Conservation (phyloP, 2,329 filamentous ascomycete genomes). For the Saccharata proteae region DNA sequence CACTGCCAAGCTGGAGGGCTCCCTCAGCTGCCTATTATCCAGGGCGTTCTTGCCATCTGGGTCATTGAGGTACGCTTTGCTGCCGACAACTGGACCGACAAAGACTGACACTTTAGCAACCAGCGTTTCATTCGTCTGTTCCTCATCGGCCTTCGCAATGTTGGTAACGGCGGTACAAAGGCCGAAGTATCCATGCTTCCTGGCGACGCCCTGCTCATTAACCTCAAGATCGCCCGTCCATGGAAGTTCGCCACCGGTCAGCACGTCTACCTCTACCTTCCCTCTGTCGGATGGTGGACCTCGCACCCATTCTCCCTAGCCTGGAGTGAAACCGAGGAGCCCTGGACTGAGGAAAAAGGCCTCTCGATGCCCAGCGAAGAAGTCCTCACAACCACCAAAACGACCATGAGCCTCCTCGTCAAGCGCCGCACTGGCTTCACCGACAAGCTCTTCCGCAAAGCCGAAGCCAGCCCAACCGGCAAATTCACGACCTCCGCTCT, state of each 20-base stretch:
- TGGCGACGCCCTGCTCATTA: conserved; percentile 62
- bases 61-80: too few species aligned
- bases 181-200: conserved; percentile 64
- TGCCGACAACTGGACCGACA: conserved; percentile 11
- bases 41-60: conserved; percentile 56
- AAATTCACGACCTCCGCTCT: conserved; percentile 56
- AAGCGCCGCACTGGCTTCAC: conserved; percentile 84
- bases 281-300: conserved; percentile 57
- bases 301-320: conserved; percentile 71
- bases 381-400: conserved; percentile 36
- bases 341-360: conserved; percentile 28
- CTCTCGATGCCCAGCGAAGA: conserved; percentile 40
- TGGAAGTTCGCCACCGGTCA: conserved; percentile 66
- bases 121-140: conserved; percentile 46
- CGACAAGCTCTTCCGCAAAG: conserved; percentile 62
- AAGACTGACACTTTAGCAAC: too few species aligned
- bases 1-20: conserved; percentile 41
- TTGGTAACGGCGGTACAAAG: conserved; percentile 52
- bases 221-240: conserved; percentile 61
- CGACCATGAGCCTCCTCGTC: conserved; percentile 67
- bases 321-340: conserved; percentile 55
- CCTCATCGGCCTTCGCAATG: conserved; percentile 52
- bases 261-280: conserved; percentile 71
- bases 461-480: conserved; percentile 39
- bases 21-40: conserved; percentile 47